Base-by-base conservation (phyloP, 306 rosid genomes). In the Quercus dentata region DNA sequence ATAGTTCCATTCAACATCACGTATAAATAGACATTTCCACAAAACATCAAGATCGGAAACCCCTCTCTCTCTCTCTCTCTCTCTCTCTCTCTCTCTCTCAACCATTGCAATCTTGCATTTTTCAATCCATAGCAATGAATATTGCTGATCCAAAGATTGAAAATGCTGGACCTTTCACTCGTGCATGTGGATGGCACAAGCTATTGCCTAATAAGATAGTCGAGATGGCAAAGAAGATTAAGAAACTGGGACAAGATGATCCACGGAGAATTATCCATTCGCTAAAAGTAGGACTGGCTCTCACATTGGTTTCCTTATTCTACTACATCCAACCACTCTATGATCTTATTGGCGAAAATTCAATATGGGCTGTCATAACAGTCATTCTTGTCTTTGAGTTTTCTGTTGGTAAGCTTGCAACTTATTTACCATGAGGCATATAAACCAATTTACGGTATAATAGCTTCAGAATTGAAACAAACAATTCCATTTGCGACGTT, bases 341-440 rank as follows among this genome's bases (percentile, higher is more conserved):
- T 23, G 67, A 51, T 12, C 56, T 61, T 19, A 65, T 83, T n/a
- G 80, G 80, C 25, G 51, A 3, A 9, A 44, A 69, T 44, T 73
- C 80, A n/a, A 78, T 83, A 64, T 83, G 83, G 86, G 83, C 83
- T 25, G 69, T 83, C 21, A 8, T 78, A 3, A 78, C 83, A 31
- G 83, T 78, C 13, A 67, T 77, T 13, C 65, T 82, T 4, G 86
- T 78, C 31, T 57, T 67, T 27, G 82, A 78, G 52, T 83, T 78
- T 52, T 83, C 76, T 11, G 82, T 83, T 1, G 83, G 83, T 83
- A 78, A 49, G 71, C 56, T 65, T 80, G 49, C n/a, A 7, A 15
- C 6, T 52, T 11, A 7, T 9, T n/a, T 19, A 27, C 21, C 5
- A 3, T 14, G 65, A 1, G 35, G 10, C 21, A 11, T 46, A 11